phyloP scores from a whole-genome alignment of 2,329 filamentous ascomycete species.

The Emydomyces testavorans region DNA sequence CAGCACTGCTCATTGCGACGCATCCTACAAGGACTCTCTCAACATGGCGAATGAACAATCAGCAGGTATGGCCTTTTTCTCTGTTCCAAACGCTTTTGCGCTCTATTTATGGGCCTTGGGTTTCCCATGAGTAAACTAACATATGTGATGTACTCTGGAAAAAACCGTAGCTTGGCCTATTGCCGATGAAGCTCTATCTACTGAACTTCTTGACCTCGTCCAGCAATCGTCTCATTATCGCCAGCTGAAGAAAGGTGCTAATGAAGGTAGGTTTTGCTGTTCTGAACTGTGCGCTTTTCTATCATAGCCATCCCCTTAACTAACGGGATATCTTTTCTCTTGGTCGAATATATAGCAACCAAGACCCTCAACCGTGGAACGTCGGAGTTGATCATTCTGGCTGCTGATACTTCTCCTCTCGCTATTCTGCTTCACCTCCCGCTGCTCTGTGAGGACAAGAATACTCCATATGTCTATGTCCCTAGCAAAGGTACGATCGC shows the following conservation, averaged over 20 bases:
- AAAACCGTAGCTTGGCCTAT: conserved; percentile 51
- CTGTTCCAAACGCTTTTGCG: not conserved
- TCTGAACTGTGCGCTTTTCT: not conserved
- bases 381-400: conserved; percentile 76
- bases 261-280: conserved; percentile 45
- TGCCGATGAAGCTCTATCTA: conserved; percentile 61
- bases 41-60: conserved; percentile 17
- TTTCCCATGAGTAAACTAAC: not conserved
- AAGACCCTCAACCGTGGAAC: conserved; percentile 89
- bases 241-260: conserved; percentile 82
- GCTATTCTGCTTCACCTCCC: conserved; percentile 84
- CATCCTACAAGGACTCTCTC: conserved; percentile 12
- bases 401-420: conserved; percentile 75
- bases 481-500: conserved; percentile 51
- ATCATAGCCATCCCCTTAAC: not conserved
- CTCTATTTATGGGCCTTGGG: not conserved
- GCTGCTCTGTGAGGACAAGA: conserved; percentile 68
- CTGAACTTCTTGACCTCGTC: conserved; percentile 72
- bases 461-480: conserved; percentile 61
- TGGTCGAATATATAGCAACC: conserved; percentile 45
- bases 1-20: conserved; percentile 15
- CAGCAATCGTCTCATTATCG: conserved; percentile 54
- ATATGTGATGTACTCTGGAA: not conserved
- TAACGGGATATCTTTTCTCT: conserved; percentile 9
- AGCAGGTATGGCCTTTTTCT: conserved; percentile 13